A percentile compares a stretch with the other conserved stretches of the same genome.
phyloP scores from a whole-genome alignment of 1,284 basidiomycete genomes.

The Cutaneotrichosporon sp. region DNA sequence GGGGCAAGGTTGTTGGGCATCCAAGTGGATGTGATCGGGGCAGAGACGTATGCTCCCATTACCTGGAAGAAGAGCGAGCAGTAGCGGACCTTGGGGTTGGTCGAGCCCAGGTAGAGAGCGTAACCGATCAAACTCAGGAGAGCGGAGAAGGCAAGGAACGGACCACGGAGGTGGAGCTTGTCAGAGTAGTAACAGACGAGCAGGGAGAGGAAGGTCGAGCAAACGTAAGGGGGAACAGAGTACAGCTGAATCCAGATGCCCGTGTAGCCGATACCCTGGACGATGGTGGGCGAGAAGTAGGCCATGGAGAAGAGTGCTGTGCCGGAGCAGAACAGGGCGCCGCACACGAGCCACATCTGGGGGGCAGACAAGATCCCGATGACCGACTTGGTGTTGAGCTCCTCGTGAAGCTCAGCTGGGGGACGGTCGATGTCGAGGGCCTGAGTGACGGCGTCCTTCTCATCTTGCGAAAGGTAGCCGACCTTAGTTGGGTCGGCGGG shows the following conservation, averaged over 20 bases:
- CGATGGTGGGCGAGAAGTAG: slow-evolving; percentile 49
- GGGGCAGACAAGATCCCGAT: slow-evolving; percentile 36
- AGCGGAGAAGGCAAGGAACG: slow-evolving; percentile 34
- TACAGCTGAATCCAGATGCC: slow-evolving; percentile 42
- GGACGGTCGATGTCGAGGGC: slow-evolving; percentile 23
- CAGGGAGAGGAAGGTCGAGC: slow-evolving; percentile 54
- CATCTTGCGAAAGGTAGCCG: slow-evolving; percentile 51
- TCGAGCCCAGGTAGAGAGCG: slow-evolving; percentile 32
- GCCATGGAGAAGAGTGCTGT: slow-evolving; percentile 56
- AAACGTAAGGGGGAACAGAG: slow-evolving; percentile 56
- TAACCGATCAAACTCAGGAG: slow-evolving; percentile 34
- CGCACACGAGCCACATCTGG: slow-evolving; percentile 27
- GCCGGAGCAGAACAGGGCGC: slow-evolving; percentile 27
- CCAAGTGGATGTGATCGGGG: slow-evolving; percentile 35
- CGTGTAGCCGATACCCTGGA: slow-evolving; percentile 54
- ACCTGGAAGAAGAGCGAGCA: slow-evolving; percentile 43
- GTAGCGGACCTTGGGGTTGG: slow-evolving; percentile 32
- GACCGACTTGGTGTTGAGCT: slow-evolving; percentile 52
- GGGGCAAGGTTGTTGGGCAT: slow-evolving; percentile 58
- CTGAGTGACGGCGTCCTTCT: slow-evolving; percentile 47
- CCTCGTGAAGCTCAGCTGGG: slow-evolving; percentile 39
- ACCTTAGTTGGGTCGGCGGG: slow-evolving; percentile 44
- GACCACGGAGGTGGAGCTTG: slow-evolving; percentile 53
- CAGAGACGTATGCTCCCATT: slow-evolving; percentile 37
- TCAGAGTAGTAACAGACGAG: slow-evolving; percentile 55